Conservation (phyloP, 2,329 filamentous ascomycete species). For the Pestalotiopsis fici region DNA sequence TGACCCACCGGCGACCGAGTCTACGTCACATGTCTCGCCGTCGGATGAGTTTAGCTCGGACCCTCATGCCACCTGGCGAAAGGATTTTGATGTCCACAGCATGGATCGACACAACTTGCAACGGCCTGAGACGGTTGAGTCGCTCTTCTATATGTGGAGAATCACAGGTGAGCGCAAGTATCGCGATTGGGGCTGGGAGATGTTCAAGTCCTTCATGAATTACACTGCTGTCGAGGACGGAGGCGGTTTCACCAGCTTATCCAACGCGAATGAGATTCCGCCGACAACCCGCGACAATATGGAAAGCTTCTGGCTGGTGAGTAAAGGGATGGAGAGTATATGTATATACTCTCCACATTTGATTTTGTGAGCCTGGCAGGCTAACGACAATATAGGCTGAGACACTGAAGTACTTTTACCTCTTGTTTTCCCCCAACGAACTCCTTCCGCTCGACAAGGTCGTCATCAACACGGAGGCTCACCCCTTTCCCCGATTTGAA, state of each 20-base stretch:
- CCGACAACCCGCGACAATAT: slow-evolving; percentile 81
- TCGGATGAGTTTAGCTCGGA: slow-evolving; percentile 49
- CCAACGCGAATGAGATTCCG: slow-evolving; percentile 72
- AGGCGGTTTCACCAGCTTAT: slow-evolving; percentile 80
- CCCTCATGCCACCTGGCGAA: slow-evolving; percentile 65
- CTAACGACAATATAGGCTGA: slow-evolving; percentile 66
- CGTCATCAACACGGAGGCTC: slow-evolving; percentile 95
- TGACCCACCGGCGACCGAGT: slow-evolving; percentile 65
- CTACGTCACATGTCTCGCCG: slow-evolving; percentile 52
- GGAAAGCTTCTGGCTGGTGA: slow-evolving; percentile 97
- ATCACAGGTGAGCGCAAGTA: slow-evolving; percentile 91
- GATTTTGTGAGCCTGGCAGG: slow-evolving; percentile 6
- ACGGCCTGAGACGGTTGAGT: slow-evolving; percentile 95
- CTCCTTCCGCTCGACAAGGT: slow-evolving; percentile 82
- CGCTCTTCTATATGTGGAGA: slow-evolving; percentile 96
- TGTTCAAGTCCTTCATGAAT: slow-evolving; percentile 90
- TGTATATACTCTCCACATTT: neutral
- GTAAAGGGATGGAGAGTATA: slow-evolving; percentile 29
- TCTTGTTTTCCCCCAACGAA: slow-evolving; percentile 85
- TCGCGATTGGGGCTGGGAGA: slow-evolving; percentile 96
- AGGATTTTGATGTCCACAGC: slow-evolving; percentile 78
- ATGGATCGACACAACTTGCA: slow-evolving; percentile 92
- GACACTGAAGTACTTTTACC: slow-evolving; percentile 96
- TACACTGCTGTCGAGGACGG: slow-evolving; percentile 78
- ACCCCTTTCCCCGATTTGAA: slow-evolving; percentile 85